phyloP scores from a whole-genome alignment of 2,329 filamentous ascomycete genomes.

The Venturiaceae sp. region DNA sequence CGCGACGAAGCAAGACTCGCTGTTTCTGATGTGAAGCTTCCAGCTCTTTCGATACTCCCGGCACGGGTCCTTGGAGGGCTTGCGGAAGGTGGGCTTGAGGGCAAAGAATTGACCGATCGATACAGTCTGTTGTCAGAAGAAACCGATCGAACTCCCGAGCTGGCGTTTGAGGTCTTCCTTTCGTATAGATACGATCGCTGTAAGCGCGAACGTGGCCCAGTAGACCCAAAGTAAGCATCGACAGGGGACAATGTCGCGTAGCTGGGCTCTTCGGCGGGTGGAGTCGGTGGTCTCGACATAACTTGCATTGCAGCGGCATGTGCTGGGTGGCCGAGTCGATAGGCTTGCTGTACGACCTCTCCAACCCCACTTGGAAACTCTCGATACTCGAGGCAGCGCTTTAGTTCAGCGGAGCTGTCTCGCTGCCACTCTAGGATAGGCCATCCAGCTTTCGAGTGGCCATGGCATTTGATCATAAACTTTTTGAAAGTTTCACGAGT shows the following conservation, averaged over 20 bases:
- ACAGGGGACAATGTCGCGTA: neutral
- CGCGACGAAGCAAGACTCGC: neutral
- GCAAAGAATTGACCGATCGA: neutral
- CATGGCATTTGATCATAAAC: conserved; percentile 7
- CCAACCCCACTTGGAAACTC: conserved; percentile 1
- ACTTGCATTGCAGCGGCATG: neutral
- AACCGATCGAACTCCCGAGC: neutral
- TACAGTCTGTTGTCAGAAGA: neutral
- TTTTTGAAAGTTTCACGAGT: conserved; percentile 6
- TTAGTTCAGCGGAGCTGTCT: conserved; percentile 1
- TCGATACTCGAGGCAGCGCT: conserved; percentile 6
- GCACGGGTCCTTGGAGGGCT: neutral
- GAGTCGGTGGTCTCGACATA: conserved; percentile 4
- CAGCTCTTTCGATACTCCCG: neutral
- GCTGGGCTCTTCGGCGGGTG: neutral
- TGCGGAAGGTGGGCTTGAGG: neutral
- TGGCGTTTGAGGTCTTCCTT: neutral
- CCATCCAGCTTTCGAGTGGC: conserved; percentile 2
- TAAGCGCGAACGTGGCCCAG: neutral
- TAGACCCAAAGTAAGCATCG: neutral
- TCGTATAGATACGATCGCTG: neutral
- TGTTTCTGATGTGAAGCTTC: neutral
- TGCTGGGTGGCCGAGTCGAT: conserved; percentile 6
- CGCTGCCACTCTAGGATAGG: conserved; percentile 3
- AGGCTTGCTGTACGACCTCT: neutral